phyloP scores from a whole-genome alignment of 305 asterid species.

The Ruellia speciosa region DNA sequence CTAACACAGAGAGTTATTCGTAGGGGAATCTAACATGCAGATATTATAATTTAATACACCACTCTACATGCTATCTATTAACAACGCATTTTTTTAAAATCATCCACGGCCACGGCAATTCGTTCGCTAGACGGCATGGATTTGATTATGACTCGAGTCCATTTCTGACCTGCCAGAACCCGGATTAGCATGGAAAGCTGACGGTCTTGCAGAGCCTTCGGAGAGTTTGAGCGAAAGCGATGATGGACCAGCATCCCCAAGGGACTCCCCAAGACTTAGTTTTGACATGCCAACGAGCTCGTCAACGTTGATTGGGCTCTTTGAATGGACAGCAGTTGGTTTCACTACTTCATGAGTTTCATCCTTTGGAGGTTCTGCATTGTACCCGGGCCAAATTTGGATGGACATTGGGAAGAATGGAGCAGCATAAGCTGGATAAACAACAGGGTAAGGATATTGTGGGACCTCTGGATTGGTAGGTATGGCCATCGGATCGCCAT shows the following conservation, averaged over 20 bases:
- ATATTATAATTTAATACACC: not conserved
- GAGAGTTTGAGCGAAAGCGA: conserved; percentile 58
- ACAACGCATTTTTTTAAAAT: not conserved
- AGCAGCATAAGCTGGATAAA: conserved; percentile 72
- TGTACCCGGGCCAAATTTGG: conserved; percentile 62
- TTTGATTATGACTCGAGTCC: conserved; percentile 49
- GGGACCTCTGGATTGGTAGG: conserved; percentile 47
- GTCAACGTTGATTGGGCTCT: conserved; percentile 76
- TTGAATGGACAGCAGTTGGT: conserved; percentile 89
- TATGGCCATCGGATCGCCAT: conserved; percentile 27
- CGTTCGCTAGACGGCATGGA: not conserved
- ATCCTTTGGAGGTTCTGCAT: conserved; percentile 45
- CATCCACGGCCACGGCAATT: not conserved
- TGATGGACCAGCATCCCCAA: conserved; percentile 46
- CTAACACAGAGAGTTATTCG: no score
- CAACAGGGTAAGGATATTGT: conserved; percentile 54
- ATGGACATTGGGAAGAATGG: conserved; percentile 60
- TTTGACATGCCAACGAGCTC: conserved; percentile 89
- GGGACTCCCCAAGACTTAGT: conserved; percentile 74
- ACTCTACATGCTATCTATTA: not conserved
- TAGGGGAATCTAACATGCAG: no score
- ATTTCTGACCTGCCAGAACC: conserved; percentile 39
- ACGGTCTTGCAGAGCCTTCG: conserved; percentile 79
- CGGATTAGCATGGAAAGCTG: conserved; percentile 89
- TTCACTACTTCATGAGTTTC: conserved; percentile 82